A percentile compares a stretch with the other conserved stretches of the same genome.
phyloP scores from a whole-genome alignment of 140 eudicot genomes.

The Anethum foeniculum region DNA sequence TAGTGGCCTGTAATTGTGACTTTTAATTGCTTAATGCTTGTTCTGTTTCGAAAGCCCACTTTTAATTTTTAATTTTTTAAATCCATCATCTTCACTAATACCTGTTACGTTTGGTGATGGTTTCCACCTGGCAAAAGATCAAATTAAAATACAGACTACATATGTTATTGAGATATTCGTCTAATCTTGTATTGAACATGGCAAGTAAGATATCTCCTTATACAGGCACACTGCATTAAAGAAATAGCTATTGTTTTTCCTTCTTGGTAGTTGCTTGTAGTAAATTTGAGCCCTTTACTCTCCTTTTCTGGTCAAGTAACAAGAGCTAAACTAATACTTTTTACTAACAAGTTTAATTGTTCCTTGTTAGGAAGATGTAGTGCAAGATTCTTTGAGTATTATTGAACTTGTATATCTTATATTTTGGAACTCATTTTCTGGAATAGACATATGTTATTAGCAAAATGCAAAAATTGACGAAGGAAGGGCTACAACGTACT shows the following conservation, averaged over 20 bases:
- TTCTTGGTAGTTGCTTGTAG: neutral
- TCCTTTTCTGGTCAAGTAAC: neutral
- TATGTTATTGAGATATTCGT: neutral
- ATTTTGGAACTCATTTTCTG: constrained; percentile 16
- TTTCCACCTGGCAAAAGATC: neutral
- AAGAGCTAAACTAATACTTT: neutral
- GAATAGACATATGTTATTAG: constrained; percentile 72
- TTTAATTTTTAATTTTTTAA: neutral
- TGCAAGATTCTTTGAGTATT: neutral
- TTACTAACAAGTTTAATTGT: neutral
- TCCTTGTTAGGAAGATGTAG: neutral
- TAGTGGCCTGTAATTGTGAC: neutral
- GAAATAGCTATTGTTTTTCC: neutral
- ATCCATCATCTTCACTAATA: neutral
- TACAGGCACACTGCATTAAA: neutral
- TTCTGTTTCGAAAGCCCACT: neutral
- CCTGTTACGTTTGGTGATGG: neutral
- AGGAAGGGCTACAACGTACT: constrained; percentile 83
- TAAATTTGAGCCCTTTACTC: neutral
- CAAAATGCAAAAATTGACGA: constrained; percentile 80
- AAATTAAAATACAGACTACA: neutral
- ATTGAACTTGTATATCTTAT: neutral
- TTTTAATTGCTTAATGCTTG: neutral
- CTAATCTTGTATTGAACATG: neutral
- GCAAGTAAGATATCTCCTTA: neutral